phyloP scores from a whole-genome alignment of 768 basidiomycete genomes.

The Lentinula sp. region DNA sequence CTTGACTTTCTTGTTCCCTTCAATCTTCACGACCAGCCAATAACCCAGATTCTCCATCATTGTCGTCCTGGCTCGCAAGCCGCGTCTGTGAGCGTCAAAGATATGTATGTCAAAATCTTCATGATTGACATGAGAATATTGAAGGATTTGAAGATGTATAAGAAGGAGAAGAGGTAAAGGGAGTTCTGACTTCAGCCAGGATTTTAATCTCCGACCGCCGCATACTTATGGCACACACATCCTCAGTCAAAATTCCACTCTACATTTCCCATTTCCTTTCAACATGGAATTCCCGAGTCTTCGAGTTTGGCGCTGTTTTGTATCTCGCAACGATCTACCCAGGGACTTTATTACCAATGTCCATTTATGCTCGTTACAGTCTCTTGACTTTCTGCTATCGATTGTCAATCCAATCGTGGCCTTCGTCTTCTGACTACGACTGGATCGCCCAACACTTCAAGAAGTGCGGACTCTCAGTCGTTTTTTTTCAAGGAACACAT shows the following conservation, averaged over 20 bases:
- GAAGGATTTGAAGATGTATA: constrained; percentile 47
- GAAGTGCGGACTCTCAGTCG: too few species aligned
- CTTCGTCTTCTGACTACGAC: too few species aligned
- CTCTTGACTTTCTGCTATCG: background rate
- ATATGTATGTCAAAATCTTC: constrained; percentile 44
- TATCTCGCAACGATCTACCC: constrained; percentile 18
- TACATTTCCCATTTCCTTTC: constrained; percentile 22
- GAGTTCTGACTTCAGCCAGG: too few species aligned
- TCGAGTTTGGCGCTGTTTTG: constrained; percentile 22
- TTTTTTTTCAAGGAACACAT: too few species aligned
- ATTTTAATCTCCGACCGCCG: too few species aligned
- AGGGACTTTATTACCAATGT: constrained; percentile 19
- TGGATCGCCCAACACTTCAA: too few species aligned
- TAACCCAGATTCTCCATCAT: constrained; percentile 46
- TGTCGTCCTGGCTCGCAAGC: constrained; percentile 44
- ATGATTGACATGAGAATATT: constrained; percentile 40
- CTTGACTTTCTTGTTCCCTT: constrained; percentile 20
- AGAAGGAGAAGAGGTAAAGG: constrained; percentile 37
- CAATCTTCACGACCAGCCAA: constrained; percentile 39
- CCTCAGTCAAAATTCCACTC: background rate
- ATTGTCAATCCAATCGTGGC: background rate
- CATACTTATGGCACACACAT: too few species aligned
- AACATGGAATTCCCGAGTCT: constrained; percentile 23
- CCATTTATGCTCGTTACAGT: constrained; percentile 15
- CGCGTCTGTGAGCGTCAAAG: constrained; percentile 36